phyloP scores from a whole-genome alignment of 1,284 basidiomycete species.

The Leccinum fallax region DNA sequence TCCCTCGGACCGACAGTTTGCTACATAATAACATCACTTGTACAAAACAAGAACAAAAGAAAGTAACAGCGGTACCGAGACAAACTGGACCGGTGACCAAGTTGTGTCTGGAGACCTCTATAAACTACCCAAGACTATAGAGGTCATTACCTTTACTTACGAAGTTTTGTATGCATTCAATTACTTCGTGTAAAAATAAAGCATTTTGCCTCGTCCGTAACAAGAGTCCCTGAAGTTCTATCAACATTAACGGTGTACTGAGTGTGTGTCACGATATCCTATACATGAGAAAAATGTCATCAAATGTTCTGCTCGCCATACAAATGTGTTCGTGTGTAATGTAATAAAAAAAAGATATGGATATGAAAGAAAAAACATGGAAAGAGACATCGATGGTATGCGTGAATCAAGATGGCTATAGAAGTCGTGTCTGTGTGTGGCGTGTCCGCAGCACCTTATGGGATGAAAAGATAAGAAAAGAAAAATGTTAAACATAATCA shows the following conservation, averaged over 20 bases:
- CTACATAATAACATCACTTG: too few relatives aligned
- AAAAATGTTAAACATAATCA: background rate
- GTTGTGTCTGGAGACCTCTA: too few relatives aligned
- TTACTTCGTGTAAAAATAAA: background rate
- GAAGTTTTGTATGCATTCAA: background rate
- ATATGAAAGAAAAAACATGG: constrained; percentile 2
- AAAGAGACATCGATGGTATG: background rate
- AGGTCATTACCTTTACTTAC: background rate
- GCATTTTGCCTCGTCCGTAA: background rate
- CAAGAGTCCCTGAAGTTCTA: constrained; percentile 8
- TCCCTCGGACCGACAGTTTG: too few relatives aligned
- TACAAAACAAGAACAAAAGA: too few relatives aligned
- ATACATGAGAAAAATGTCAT: constrained; percentile 8
- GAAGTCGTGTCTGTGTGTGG: constrained; percentile 10
- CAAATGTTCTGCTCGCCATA: constrained; percentile 13
- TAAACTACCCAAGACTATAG: too few relatives aligned
- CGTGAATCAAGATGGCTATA: constrained; percentile 13
- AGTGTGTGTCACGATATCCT: background rate
- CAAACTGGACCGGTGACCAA: too few relatives aligned
- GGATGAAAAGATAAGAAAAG: constrained; percentile 2
- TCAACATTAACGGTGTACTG: background rate
- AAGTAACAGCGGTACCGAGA: too few relatives aligned
- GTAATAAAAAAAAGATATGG: background rate
- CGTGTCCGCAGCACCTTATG: constrained; percentile 18
- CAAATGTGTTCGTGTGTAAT: constrained; percentile 3